A percentile compares a stretch with the other conserved stretches of the same genome.
Evolutionary conservation across 345 rosid genomes (phyloP).

Genomic region (Cardiospermum halicacabum): DNA sequence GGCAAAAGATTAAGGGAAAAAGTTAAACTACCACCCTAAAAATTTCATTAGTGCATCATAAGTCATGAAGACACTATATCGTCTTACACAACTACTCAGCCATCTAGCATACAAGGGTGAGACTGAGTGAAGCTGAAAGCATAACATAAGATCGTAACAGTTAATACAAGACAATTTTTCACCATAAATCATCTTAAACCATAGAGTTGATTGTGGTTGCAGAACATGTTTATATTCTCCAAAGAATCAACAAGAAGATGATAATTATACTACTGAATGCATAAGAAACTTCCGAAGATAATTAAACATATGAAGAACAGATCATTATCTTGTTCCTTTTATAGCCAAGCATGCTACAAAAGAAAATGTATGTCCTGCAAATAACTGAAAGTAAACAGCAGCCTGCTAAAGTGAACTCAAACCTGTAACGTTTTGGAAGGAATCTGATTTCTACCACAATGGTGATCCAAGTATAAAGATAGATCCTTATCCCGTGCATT

Average conservation of each 20-base stretch:
- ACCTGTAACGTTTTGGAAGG: slow-evolving; percentile 73
- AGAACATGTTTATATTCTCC: background rate
- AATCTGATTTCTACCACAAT: slow-evolving; percentile 58
- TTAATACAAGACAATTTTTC: background rate
- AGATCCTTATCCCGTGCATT: slow-evolving; percentile 53
- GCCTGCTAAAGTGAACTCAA: slow-evolving; percentile 18
- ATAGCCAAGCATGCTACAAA: slow-evolving; percentile 7
- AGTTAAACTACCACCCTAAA: background rate
- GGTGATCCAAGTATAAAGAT: slow-evolving; percentile 61
- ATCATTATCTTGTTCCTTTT: background rate
- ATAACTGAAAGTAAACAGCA: slow-evolving; percentile 10
- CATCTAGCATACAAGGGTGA: background rate
- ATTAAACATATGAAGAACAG: background rate
- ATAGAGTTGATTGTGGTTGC: background rate
- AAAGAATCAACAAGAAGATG: background rate
- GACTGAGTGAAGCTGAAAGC: background rate
- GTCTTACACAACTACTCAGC: background rate
- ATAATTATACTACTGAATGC: background rate
- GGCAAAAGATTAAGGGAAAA: background rate
- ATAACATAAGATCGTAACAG: background rate
- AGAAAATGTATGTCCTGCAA: background rate
- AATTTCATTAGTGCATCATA: background rate
- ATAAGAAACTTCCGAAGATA: background rate
- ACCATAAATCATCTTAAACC: background rate
- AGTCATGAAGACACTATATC: background rate